phyloP scores from a whole-genome alignment of 1,284 basidiomycete species.

The Cutaneotrichosporon cutaneum region DNA sequence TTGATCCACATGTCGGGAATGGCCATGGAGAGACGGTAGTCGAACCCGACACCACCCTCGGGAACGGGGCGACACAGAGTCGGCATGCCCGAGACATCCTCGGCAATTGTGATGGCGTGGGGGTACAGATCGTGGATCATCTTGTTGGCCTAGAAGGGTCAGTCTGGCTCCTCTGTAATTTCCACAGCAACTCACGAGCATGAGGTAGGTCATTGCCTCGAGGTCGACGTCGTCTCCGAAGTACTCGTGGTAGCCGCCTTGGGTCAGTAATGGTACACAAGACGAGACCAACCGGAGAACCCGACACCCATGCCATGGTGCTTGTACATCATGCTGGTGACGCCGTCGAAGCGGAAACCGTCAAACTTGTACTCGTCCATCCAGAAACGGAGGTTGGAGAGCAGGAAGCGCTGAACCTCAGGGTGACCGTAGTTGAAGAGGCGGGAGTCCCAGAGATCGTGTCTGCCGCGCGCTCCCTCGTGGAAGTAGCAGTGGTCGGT shows the following conservation, averaged over 20 bases:
- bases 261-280: conserved; percentile 3
- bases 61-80: conserved; percentile 77
- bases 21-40: conserved; percentile 97
- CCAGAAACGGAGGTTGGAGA: conserved; percentile 93
- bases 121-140: conserved; percentile 81
- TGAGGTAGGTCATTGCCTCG: conserved; percentile 90
- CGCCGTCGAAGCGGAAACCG: conserved; percentile 97
- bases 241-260: conserved; percentile 92
- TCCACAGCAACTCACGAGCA: conserved; percentile 68
- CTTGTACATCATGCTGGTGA: conserved; percentile 97
- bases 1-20: conserved; percentile 99
- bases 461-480: conserved; percentile 80
- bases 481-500: conserved; percentile 98
- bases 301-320: conserved; percentile 97
- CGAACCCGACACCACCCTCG: conserved; percentile 91
- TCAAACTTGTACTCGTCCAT: conserved; percentile 95
- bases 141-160: conserved; percentile 75
- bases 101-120: conserved; percentile 82
- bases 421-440: conserved; percentile 95
- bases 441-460: conserved; percentile 92
- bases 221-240: conserved; percentile 82
- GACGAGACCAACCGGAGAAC: conserved; percentile 65
- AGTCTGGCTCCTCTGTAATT: neutral
- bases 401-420: conserved; percentile 89
- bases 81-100: conserved; percentile 97